Evolutionary conservation across 768 basidiomycete genomes (phyloP).

Genomic region (Tulasnella sp.): DNA sequence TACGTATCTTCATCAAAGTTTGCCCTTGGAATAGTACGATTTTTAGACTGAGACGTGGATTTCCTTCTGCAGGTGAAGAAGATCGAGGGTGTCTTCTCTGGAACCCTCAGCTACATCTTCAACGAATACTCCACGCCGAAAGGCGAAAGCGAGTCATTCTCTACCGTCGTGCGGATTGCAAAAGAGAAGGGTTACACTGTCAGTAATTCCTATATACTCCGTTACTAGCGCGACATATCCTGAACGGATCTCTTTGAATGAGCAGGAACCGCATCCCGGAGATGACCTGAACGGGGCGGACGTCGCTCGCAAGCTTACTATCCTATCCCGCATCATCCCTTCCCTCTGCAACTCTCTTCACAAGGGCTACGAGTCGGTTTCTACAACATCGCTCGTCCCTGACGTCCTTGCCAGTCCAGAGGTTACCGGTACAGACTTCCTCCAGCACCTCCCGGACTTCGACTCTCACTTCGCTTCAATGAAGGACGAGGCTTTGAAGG

Average conservation of each 20-base stretch:
- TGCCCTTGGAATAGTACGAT: neutral
- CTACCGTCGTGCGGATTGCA: conserved; percentile 77
- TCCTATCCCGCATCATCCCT: conserved; percentile 74
- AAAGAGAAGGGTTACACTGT: conserved; percentile 94
- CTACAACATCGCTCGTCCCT: conserved; percentile 80
- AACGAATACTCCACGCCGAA: conserved; percentile 79
- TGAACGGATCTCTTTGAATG: neutral
- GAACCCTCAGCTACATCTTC: conserved; percentile 98
- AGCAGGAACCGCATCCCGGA: conserved; percentile 90
- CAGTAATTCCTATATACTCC: conserved; percentile 12
- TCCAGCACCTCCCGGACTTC: conserved; percentile 66
- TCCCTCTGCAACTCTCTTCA: conserved; percentile 43
- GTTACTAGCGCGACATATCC: neutral
- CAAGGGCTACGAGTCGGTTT: conserved; percentile 70
- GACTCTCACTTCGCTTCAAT: conserved; percentile 69
- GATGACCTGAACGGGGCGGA: conserved; percentile 96
- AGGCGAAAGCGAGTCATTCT: conserved; percentile 65
- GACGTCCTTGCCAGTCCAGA: conserved; percentile 42
- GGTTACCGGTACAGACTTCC: conserved; percentile 64
- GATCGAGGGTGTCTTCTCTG: conserved; percentile 96
- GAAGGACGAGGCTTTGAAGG: conserved; percentile 63
- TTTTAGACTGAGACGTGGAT: too few relatives aligned
- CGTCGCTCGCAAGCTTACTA: conserved; percentile 94
- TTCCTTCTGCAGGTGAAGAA: conserved; percentile 50
- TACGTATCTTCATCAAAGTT: conserved; percentile 25